A percentile compares a stretch with the other conserved stretches of the same genome.
These are phyloP conservation scores for Phytophthora capsici DNA, from an alignment of 352 stramenopile genomes.

Conservation along the genomic window DNA sequence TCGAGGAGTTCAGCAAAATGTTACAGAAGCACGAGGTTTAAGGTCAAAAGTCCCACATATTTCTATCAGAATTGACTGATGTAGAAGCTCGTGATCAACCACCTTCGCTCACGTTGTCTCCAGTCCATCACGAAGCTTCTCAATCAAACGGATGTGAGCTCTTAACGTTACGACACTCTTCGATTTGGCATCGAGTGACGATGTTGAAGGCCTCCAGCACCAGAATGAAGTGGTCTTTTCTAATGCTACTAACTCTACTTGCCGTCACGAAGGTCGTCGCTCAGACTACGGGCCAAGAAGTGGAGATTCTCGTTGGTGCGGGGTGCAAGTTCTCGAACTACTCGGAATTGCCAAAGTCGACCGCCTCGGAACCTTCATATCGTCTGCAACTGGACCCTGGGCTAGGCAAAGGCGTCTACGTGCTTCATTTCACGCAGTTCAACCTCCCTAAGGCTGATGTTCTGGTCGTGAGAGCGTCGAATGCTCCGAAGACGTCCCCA, in stretches of 20 bases:
- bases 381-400: slow-evolving; percentile 53
- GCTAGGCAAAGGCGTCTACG: slow-evolving; percentile 61
- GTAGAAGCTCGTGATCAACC: slow-evolving; percentile 8
- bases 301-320: slow-evolving; percentile 44
- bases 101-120: neutral
- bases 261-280: slow-evolving; percentile 2
- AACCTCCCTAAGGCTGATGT: slow-evolving; percentile 55
- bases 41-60: neutral
- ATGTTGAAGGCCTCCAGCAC: slow-evolving; percentile 1
- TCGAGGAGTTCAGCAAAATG: slow-evolving; percentile 78
- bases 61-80: slow-evolving; percentile 9
- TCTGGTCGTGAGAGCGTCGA: slow-evolving; percentile 46
- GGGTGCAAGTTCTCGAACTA: slow-evolving; percentile 71
- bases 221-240: slow-evolving; percentile 24
- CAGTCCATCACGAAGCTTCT: slow-evolving; percentile 28
- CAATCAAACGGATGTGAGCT: slow-evolving; percentile 17
- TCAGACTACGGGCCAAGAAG: slow-evolving; percentile 21
- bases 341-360: slow-evolving; percentile 29
- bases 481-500: slow-evolving; percentile 21
- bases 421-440: slow-evolving; percentile 66
- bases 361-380: slow-evolving; percentile 38
- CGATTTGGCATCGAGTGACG: slow-evolving; percentile 28
- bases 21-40: slow-evolving; percentile 79
- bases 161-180: slow-evolving; percentile 31
- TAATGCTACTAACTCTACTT: slow-evolving; percentile 18